Evolutionary conservation across 345 rosid species (phyloP).

Genomic region (Moricandia arvensis): DNA sequence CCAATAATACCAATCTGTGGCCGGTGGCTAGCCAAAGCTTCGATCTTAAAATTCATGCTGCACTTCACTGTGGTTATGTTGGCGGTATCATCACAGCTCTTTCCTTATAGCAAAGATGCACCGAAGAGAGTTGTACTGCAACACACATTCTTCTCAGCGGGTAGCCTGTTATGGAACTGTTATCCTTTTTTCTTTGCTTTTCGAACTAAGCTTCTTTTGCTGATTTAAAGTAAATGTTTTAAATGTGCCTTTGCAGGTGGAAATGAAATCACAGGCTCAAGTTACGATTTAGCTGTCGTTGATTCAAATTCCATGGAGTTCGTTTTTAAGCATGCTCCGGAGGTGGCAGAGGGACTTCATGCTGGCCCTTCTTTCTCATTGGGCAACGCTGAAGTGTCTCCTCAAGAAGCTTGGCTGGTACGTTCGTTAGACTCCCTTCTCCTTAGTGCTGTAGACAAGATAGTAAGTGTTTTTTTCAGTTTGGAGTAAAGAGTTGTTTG

Average conservation of each 20-base stretch:
- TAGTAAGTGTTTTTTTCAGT: background rate
- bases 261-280: conserved; percentile 55
- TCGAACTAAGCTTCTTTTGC: background rate
- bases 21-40: conserved; percentile 74
- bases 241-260: conserved; percentile 49
- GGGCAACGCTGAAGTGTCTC: conserved; percentile 48
- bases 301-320: conserved; percentile 81
- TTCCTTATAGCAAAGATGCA: conserved; percentile 85
- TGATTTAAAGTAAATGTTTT: background rate
- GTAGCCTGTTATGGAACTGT: conserved; percentile 42
- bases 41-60: conserved; percentile 65
- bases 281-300: conserved; percentile 67
- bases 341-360: conserved; percentile 58
- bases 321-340: conserved; percentile 71
- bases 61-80: conserved; percentile 66
- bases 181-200: background rate
- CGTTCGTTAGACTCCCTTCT: conserved; percentile 5
- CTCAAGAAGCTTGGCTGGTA: conserved; percentile 69
- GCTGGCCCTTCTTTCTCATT: conserved; percentile 53
- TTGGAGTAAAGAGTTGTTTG: conserved; percentile 1
- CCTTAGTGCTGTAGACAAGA: background rate
- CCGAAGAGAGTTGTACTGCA: conserved; percentile 92
- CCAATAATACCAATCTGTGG: conserved; percentile 78
- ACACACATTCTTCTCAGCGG: conserved; percentile 67
- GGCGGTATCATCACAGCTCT: conserved; percentile 85